Percentiles rank a stretch among this genome's conserved stretches.
Conservation (phyloP, 2,329 filamentous ascomycete species). For the Cercospora brassicicola region DNA sequence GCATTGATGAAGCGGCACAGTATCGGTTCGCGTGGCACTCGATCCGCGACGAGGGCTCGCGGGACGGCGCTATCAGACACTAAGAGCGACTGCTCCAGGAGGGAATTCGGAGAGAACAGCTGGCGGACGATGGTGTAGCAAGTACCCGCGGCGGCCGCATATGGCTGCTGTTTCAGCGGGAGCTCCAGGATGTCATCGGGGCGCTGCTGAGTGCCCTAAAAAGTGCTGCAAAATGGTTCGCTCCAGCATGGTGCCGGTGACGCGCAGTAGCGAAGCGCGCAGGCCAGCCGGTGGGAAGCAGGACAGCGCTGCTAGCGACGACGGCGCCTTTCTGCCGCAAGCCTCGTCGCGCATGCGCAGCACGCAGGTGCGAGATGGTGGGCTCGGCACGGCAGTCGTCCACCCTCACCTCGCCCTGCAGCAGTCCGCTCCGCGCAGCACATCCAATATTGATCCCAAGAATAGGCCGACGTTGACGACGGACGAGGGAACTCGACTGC, state of each 20-base stretch:
- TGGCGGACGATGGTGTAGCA: not conserved
- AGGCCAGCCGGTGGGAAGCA: not conserved
- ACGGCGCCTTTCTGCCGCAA: conserved; percentile 5
- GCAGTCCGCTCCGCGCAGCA: not conserved
- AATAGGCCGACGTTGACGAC: not conserved
- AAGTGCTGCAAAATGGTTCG: not conserved
- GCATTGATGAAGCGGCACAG: not conserved
- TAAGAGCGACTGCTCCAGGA: not conserved
- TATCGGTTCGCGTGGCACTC: not conserved
- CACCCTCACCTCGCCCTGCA: not conserved
- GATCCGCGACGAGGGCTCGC: not conserved
- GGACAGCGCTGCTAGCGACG: not conserved
- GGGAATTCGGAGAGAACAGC: not conserved
- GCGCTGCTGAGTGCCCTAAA: not conserved
- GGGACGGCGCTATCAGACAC: not conserved
- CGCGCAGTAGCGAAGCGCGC: conserved; percentile 6
- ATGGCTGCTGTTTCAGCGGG: not conserved
- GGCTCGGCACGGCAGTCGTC: not conserved
- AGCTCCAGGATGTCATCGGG: not conserved
- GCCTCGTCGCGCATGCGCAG: not conserved
- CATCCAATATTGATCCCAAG: not conserved
- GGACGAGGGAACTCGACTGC: not conserved
- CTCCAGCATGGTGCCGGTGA: not conserved
- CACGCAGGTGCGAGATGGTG: not conserved
- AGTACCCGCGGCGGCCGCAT: not conserved